These are phyloP conservation scores for Reutealis trisperma DNA, from an alignment of 345 rosid genomes.

Conservation along the genomic window DNA sequence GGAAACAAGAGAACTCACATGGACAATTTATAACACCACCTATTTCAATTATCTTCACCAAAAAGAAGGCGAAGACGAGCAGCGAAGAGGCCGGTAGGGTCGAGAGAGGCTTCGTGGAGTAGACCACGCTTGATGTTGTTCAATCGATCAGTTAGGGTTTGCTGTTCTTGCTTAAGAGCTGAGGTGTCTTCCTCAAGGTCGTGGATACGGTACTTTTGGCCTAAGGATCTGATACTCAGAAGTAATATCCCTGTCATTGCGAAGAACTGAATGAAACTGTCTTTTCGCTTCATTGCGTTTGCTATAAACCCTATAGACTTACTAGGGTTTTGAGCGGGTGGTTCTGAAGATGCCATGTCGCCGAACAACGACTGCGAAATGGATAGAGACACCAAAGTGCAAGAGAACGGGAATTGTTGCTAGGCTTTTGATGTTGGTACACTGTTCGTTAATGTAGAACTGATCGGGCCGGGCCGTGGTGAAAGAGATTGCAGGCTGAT, in stretches of 20 bases:
- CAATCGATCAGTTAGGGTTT: slow-evolving; percentile 56
- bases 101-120: slow-evolving; percentile 73
- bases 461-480: no score
- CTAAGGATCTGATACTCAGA: slow-evolving; percentile 73
- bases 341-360: slow-evolving; percentile 17
- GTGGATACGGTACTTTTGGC: slow-evolving; percentile 82
- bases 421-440: neutral
- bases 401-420: neutral
- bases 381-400: neutral
- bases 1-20: neutral
- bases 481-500: no score
- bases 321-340: slow-evolving; percentile 6
- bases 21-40: neutral
- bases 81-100: slow-evolving; percentile 69
- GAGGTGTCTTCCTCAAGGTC: slow-evolving; percentile 69
- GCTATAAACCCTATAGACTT: slow-evolving; percentile 46
- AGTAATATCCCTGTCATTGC: slow-evolving; percentile 81
- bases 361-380: neutral
- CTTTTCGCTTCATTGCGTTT: slow-evolving; percentile 56
- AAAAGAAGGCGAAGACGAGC: slow-evolving; percentile 75
- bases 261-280: slow-evolving; percentile 71
- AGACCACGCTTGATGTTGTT: slow-evolving; percentile 56
- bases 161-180: slow-evolving; percentile 62
- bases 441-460: no score
- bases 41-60: slow-evolving; percentile 34